phyloP scores from a whole-genome alignment of 1,284 basidiomycete genomes.

The Omphalotus olearius region DNA sequence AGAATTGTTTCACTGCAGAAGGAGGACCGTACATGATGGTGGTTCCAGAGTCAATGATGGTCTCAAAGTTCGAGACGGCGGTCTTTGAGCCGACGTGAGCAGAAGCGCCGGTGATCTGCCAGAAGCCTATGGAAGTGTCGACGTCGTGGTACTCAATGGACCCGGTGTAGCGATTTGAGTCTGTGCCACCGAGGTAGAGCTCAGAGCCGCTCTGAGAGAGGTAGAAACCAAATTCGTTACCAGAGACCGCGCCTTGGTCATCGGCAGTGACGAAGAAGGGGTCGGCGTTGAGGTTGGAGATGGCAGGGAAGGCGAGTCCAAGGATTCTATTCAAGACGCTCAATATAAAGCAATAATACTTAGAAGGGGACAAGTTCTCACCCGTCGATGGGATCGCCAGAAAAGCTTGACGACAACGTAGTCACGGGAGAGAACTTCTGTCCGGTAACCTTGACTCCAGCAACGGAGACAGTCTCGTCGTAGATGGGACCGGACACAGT shows the following conservation, averaged over 20 bases:
- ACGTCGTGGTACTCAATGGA: conserved; percentile 9
- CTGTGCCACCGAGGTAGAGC: conserved; percentile 16
- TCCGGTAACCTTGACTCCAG: conserved; percentile 27
- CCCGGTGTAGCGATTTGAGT: conserved; percentile 9
- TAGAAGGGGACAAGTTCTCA: too few relatives aligned
- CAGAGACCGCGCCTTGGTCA: not conserved
- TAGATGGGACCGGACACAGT: conserved; percentile 46
- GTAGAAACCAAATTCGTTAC: conserved; percentile 12
- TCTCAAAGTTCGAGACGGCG: conserved; percentile 6
- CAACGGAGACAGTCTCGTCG: conserved; percentile 30
- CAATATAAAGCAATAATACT: too few relatives aligned
- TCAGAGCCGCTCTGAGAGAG: conserved; percentile 14
- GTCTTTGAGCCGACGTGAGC: not conserved
- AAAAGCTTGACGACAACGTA: not conserved
- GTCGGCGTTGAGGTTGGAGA: not conserved
- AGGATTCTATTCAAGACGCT: not conserved
- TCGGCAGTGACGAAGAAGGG: conserved; percentile 3
- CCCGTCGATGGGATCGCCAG: conserved; percentile 15
- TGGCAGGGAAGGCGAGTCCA: not conserved
- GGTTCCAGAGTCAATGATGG: conserved; percentile 13
- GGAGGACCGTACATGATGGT: conserved; percentile 13
- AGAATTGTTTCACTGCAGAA: conserved; percentile 5
- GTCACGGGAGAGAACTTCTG: conserved; percentile 21
- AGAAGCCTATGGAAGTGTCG: conserved; percentile 10
- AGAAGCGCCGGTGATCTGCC: conserved; percentile 9